Conservation (phyloP, 2,329 filamentous ascomycete species). For the Arthroderma uncinatum region DNA sequence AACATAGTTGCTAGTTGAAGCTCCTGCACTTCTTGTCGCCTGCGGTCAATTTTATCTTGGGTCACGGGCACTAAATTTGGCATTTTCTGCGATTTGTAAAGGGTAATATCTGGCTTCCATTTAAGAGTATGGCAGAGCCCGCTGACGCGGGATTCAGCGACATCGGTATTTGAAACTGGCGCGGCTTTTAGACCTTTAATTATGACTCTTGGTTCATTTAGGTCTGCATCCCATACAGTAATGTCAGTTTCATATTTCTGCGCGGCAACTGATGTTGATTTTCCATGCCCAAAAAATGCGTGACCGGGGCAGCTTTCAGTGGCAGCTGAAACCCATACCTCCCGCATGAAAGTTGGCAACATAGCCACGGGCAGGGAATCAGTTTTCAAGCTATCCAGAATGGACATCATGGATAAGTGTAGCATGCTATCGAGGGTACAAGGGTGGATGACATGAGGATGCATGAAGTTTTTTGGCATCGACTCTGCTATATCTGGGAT, state of each 20-base stretch:
- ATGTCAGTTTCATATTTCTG: slow-evolving; percentile 19
- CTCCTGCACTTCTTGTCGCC: slow-evolving; percentile 2
- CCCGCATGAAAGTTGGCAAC: slow-evolving; percentile 24
- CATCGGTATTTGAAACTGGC: slow-evolving; percentile 3
- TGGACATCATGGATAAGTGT: slow-evolving; percentile 20
- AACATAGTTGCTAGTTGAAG: slow-evolving; percentile 24
- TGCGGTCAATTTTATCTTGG: slow-evolving; percentile 5
- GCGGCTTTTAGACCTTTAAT: slow-evolving; percentile 7
- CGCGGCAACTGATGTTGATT: slow-evolving; percentile 16
- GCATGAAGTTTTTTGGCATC: slow-evolving; percentile 27
- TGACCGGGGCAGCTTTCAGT: slow-evolving; percentile 16
- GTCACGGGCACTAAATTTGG: slow-evolving; percentile 10
- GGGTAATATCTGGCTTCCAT: slow-evolving; percentile 21
- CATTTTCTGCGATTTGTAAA: slow-evolving; percentile 15
- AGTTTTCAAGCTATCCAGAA: slow-evolving; percentile 19
- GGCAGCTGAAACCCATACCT: slow-evolving; percentile 25
- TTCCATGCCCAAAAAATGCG: slow-evolving; percentile 21
- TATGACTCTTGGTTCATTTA: slow-evolving; percentile 12
- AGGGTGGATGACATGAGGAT: slow-evolving; percentile 28
- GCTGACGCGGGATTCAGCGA: background rate
- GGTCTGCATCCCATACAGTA: slow-evolving; percentile 19
- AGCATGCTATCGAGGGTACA: slow-evolving; percentile 28
- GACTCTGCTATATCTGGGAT: slow-evolving; percentile 22
- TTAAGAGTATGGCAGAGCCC: slow-evolving; percentile 20
- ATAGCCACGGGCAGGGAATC: slow-evolving; percentile 18